Evolutionary conservation across 169 alveolate species (phyloP), one percentile per base, ranked within the genome.

Genomic region (Plasmodium ovale): DNA sequence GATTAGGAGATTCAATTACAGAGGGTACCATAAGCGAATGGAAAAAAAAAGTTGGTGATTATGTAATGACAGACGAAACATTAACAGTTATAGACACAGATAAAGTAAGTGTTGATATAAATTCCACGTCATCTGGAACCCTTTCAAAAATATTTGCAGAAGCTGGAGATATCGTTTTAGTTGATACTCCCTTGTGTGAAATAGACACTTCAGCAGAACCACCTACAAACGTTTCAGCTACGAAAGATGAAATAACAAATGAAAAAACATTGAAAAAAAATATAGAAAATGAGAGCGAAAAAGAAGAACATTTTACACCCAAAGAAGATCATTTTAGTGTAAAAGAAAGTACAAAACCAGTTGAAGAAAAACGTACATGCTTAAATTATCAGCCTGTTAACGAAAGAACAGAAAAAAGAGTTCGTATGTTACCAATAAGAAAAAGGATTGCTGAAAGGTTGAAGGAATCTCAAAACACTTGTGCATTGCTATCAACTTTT

Each of bases 71-170:
- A 62, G 99, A 97, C 85, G 99, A 96, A 72, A 93, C 97, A 27
- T 92, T 98, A 25, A 98, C 98, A 59, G 95, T 97, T 49, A 96
- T 98, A 29, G 99, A 98, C 87, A 97, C 99, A 10, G 99, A 98
- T 93, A 98, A 98, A 93, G 98, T 97, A 21, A 95, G 97, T 19
- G 98, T 97, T 14, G 99, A 97, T 64, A 96, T 98, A 37, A 95
- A 96, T 92, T 87, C 98, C 14, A 95, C 98, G 21, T 87, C 90
- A 19, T 74, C 96, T 19, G 90, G 90, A 59, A 68, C 33, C 12
- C n/a, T 77, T 56, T 27, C 39, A n/a, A 84, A 62, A 31, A 53
- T 71, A 33, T 74, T 37, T 85, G 94, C 93, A 27, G 77, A 77
- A 54, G 93, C 89, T 62, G 98, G 98, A 10, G 98, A 96, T 53